Percentiles rank a stretch among this genome's conserved stretches.
These are phyloP conservation scores for Annulohypoxylon nitens DNA, from an alignment of 495 filamentous ascomycete species.

Conservation along the genomic window DNA sequence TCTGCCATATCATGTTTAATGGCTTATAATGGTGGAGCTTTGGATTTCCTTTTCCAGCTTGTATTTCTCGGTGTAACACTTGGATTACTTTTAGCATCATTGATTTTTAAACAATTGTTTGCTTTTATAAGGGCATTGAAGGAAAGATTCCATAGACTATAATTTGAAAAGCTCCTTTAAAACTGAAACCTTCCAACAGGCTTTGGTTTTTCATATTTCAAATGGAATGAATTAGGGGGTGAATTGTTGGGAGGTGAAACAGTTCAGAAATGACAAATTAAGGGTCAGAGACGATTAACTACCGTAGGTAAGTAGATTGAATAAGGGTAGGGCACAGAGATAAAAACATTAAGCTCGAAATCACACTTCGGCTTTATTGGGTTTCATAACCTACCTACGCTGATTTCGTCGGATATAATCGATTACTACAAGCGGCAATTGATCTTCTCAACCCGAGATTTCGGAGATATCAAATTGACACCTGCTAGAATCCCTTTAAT, in stretches of 20 bases:
- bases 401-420: neutral
- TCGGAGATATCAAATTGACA: constrained; percentile 4
- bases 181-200: neutral
- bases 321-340: too few relatives aligned
- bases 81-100: neutral
- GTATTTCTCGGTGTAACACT: neutral
- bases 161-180: neutral
- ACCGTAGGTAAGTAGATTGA: neutral
- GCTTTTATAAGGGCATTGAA: neutral
- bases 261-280: too few relatives aligned
- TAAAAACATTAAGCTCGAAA: too few relatives aligned
- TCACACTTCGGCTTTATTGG: too few relatives aligned
- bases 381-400: too few relatives aligned
- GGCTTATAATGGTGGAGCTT: neutral
- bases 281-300: too few relatives aligned
- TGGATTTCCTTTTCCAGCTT: neutral
- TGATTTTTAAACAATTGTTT: neutral
- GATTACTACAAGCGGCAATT: neutral
- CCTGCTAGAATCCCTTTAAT: neutral
- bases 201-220: neutral
- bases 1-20: neutral
- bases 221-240: neutral
- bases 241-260: neutral
- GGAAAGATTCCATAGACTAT: neutral
- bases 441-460: neutral